A percentile compares a stretch with the other conserved stretches of the same genome.
Conservation (phyloP, 805 yeast genomes). For the Tanozyma kutaoensis region DNA sequence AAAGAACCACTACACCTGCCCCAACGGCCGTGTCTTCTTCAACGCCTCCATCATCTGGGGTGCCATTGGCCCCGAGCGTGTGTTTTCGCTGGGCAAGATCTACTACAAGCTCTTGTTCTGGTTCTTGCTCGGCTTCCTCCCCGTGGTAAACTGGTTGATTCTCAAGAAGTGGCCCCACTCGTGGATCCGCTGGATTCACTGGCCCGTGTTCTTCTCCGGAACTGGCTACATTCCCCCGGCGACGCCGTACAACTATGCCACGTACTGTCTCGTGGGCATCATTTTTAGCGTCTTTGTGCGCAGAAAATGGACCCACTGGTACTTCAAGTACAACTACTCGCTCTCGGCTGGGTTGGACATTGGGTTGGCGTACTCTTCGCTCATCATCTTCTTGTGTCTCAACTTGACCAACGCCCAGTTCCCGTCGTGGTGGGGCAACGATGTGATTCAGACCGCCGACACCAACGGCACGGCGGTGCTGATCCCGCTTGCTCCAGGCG, state of each 20-base stretch:
- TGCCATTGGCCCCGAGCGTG: conserved; percentile 19
- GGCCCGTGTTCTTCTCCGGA: conserved; percentile 32
- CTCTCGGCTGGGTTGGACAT: conserved; percentile 32
- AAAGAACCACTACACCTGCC: conserved; percentile 22
- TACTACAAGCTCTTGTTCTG: conserved; percentile 19
- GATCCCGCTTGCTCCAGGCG: conserved; percentile 19
- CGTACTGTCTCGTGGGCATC: conserved; percentile 31
- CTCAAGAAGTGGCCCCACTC: conserved; percentile 29
- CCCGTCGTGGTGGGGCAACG: conserved; percentile 58
- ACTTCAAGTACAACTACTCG: conserved; percentile 30
- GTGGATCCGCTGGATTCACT: conserved; percentile 15
- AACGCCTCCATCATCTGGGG: conserved; percentile 33
- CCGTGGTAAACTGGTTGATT: conserved; percentile 23
- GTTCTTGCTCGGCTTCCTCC: conserved; percentile 24
- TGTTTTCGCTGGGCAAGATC: conserved; percentile 6
- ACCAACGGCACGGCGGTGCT: conserved; percentile 18
- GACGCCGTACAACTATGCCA: conserved; percentile 52
- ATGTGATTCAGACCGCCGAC: conserved; percentile 29
- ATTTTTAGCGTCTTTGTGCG: conserved; percentile 25
- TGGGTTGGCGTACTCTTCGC: conserved; percentile 27
- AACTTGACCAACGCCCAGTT: conserved; percentile 8
- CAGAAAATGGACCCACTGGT: conserved; percentile 29
- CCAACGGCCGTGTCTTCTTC: conserved; percentile 26
- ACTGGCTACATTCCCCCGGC: conserved; percentile 64
- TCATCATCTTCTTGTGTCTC: conserved; percentile 23